A percentile compares a stretch with the other conserved stretches of the same genome.
Evolutionary conservation across 2,329 filamentous ascomycete species (phyloP).

Genomic region (Pseudocercospora macadamiae): DNA sequence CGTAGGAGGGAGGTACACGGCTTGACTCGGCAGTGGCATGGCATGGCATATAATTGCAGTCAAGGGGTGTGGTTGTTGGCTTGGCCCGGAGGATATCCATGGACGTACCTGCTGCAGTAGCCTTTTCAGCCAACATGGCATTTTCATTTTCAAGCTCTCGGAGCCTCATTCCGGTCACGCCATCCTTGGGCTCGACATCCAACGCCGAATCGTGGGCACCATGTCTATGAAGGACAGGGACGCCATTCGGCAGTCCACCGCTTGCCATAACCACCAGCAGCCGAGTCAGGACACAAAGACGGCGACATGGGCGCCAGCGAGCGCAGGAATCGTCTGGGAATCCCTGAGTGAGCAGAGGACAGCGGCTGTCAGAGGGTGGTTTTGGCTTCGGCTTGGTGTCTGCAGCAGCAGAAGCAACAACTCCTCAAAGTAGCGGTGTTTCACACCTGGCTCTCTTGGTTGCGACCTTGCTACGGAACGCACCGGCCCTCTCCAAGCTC

Average conservation of each 20-base stretch:
- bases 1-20: too few relatives aligned
- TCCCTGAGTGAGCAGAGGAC: not conserved
- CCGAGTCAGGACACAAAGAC: not conserved
- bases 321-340: not conserved
- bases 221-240: slow-evolving; percentile 27
- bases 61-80: not conserved
- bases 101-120: slow-evolving; percentile 59
- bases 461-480: slow-evolving; percentile 1
- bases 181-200: slow-evolving; percentile 54
- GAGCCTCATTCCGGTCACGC: slow-evolving; percentile 40
- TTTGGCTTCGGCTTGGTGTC: not conserved
- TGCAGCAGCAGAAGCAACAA: not conserved
- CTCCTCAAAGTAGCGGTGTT: not conserved
- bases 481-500: not conserved
- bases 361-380: not conserved
- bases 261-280: slow-evolving; percentile 28
- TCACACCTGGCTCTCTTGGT: not conserved
- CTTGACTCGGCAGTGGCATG: too few relatives aligned
- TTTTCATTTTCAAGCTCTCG: slow-evolving; percentile 73
- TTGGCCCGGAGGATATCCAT: not conserved
- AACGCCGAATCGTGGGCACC: slow-evolving; percentile 52
- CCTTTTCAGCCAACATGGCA: slow-evolving; percentile 70
- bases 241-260: slow-evolving; percentile 28
- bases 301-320: slow-evolving; percentile 21
- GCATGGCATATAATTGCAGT: not conserved